Evolutionary conservation across 495 filamentous ascomycete genomes (phyloP), one percentile per base, ranked within the genome.

Genomic region (Pseudevernia furfuracea): DNA sequence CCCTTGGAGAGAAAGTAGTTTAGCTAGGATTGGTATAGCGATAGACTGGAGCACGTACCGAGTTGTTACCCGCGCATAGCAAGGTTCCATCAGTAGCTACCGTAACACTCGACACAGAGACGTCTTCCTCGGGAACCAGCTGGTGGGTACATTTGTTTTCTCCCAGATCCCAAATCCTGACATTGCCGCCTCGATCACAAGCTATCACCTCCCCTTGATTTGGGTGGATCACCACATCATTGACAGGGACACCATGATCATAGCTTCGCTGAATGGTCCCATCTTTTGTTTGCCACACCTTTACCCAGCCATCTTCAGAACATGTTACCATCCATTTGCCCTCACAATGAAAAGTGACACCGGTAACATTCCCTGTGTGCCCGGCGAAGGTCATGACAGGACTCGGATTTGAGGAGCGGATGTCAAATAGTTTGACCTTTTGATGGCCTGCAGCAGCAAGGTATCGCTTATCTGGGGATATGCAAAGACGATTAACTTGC

Each of bases 251-350:
- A 32, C 87, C 88, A 70, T 98, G 94, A 62, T 81, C 84, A 73
- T 98, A 98, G 76, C 93, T 96, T 25, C 94, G 85, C 73, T 97
- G 94, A 49, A 97, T 83, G 53, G 81, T 87, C 28, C 91, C 95
- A 9, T 82, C 88, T 32, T 95, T 82, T 10, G 93, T 97, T 74
- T 98, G 95, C 94, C 94, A 98, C 55, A 98, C 96, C 80, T 97
- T 97, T 67, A 98, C 93, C 11, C 92, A 96, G 58, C 92, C 89
- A 70, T 98, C 94, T 73, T 98, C 94, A 44, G 90, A 95, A 75
- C 90, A 94, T 6, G 94, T 98, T n/a, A 97, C 93, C 92, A 98
- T 97, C 94, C 94, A 98, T 76, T 97, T 97, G 15, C 92, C 92
- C 73, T 98, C 94, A 70, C 92, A 96, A 74, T 98, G 94, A 72